A percentile compares a stretch with the other conserved stretches of the same genome.
Conservation (phyloP, 208 protist genomes). For the Crithidia expoeki region DNA sequence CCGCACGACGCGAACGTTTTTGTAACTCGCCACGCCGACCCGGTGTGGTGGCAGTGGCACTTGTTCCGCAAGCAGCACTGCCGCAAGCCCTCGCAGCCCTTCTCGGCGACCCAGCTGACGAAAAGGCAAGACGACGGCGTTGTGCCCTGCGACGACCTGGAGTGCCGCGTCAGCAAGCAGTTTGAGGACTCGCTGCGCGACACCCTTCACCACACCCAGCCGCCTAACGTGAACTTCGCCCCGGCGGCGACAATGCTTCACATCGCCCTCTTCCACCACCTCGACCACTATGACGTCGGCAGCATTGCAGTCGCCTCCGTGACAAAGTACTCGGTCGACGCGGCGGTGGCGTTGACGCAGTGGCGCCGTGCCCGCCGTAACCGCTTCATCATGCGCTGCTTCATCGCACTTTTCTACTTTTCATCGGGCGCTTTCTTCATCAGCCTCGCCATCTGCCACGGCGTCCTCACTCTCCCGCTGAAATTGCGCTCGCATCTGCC, state of each 20-base stretch:
- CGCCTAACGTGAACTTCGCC: conserved; percentile 11
- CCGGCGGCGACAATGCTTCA: conserved; percentile 43
- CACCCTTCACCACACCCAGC: conserved; percentile 26
- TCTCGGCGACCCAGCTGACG: neutral
- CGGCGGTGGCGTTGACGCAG: conserved; percentile 20
- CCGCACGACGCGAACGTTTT: conserved; percentile 12
- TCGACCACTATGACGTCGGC: conserved; percentile 46
- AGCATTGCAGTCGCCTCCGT: conserved; percentile 42
- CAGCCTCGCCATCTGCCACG: conserved; percentile 40
- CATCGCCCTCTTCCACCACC: conserved; percentile 35
- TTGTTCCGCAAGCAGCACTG: neutral
- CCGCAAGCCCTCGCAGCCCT: neutral
- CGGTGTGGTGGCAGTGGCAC: neutral
- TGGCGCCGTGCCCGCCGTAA: conserved; percentile 19
- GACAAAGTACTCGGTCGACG: conserved; percentile 30
- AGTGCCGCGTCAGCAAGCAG: conserved; percentile 8
- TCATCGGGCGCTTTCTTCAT: conserved; percentile 22
- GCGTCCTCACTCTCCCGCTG: conserved; percentile 20
- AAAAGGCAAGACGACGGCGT: neutral
- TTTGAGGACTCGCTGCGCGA: conserved; percentile 31
- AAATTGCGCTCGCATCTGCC: conserved; percentile 24
- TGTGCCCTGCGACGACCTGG: neutral
- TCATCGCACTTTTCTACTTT: conserved; percentile 24
- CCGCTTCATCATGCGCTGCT: conserved; percentile 17
- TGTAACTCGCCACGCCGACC: neutral